phyloP scores from a whole-genome alignment of 129 eudicot species.

The Flaveria ramosissima region DNA sequence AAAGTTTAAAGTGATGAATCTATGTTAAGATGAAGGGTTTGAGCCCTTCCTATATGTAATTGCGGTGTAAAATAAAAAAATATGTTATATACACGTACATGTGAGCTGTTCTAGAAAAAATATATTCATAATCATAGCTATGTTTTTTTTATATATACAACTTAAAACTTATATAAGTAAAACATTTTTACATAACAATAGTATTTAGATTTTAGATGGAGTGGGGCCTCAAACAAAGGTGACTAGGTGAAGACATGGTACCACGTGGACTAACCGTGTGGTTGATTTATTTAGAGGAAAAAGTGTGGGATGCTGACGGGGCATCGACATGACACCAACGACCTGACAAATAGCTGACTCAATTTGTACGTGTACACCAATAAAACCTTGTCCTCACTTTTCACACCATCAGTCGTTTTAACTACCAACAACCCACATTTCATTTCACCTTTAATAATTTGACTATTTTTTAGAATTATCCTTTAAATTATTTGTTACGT shows the following conservation, averaged over 20 bases:
- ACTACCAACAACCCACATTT: not conserved
- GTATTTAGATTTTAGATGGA: not conserved
- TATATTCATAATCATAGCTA: not conserved
- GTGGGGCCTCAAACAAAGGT: not conserved
- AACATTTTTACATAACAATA: not conserved
- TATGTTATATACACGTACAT: no score
- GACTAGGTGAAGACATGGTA: not conserved
- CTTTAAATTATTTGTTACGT: no score
- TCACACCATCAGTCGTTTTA: slow-evolving; percentile 13
- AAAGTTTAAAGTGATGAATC: no score
- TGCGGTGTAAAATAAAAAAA: no score
- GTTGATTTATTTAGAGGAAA: slow-evolving; percentile 12
- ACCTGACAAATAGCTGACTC: slow-evolving; percentile 35
- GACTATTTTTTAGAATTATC: no score
- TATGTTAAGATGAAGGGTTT: no score
- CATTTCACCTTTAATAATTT: not conserved
- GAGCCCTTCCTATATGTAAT: no score
- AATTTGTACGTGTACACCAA: slow-evolving; percentile 25
- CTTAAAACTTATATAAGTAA: no score
- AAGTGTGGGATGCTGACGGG: slow-evolving; percentile 29
- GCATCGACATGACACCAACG: slow-evolving; percentile 23
- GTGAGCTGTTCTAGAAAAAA: no score
- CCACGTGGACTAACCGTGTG: slow-evolving; percentile 45
- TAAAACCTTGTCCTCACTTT: slow-evolving; percentile 14
- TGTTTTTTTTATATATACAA: not conserved